These are phyloP conservation scores for Aspergillus bertholletiae DNA, from an alignment of 495 filamentous ascomycete genomes.

Conservation along the genomic window DNA sequence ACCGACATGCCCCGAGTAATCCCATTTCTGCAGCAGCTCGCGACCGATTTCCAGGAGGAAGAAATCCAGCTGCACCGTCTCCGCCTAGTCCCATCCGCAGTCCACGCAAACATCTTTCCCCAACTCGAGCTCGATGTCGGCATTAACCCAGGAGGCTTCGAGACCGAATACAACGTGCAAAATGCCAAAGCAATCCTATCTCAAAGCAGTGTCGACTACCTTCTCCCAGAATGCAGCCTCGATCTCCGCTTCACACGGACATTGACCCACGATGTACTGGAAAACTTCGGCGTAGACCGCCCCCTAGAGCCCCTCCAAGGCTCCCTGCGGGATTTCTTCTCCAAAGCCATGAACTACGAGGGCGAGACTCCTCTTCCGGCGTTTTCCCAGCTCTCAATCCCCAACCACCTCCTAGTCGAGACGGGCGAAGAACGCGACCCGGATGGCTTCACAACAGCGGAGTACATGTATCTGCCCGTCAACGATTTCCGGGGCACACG, in stretches of 20 bases:
- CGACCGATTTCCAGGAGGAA: conserved; percentile 9
- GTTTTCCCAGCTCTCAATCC: conserved; percentile 31
- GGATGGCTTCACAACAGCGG: conserved; percentile 15
- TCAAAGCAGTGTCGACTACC: conserved; percentile 36
- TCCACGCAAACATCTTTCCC: conserved; percentile 22
- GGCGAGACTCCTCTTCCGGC: conserved; percentile 20
- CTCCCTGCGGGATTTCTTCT: conserved; percentile 17
- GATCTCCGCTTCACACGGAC: conserved; percentile 42
- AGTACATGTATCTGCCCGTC: conserved; percentile 36
- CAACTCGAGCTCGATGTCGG: conserved; percentile 33
- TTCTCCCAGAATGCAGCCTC: conserved; percentile 37
- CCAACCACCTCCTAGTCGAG: conserved; percentile 10
- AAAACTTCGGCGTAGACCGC: neutral
- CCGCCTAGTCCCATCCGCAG: conserved; percentile 28
- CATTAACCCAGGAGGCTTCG: neutral
- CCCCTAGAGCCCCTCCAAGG: conserved; percentile 17
- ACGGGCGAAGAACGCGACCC: neutral
- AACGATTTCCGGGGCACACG: conserved; percentile 23
- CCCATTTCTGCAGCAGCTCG: conserved; percentile 25
- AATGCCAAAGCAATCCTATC: conserved; percentile 28
- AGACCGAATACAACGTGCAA: conserved; percentile 15
- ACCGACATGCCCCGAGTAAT: conserved; percentile 28
- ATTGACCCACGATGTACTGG: conserved; percentile 24
- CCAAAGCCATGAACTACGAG: neutral
- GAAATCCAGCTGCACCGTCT: conserved; percentile 21